Percentiles rank a stretch among this genome's conserved stretches.
phyloP scores from a whole-genome alignment of 495 filamentous ascomycete species.

The Xylaria scruposa region DNA sequence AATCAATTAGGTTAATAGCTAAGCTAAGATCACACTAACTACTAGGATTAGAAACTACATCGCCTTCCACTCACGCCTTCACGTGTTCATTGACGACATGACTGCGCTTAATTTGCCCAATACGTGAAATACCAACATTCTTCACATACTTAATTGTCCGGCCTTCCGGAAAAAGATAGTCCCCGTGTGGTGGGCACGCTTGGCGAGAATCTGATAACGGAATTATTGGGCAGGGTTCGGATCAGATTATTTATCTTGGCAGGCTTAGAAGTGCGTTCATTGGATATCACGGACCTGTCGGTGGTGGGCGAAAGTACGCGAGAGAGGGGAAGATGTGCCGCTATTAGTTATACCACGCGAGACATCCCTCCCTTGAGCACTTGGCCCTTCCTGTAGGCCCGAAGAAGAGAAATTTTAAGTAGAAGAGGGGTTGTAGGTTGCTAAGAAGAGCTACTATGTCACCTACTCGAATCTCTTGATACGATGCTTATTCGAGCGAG shows the following conservation, averaged over 20 bases:
- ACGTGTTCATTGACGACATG: background rate
- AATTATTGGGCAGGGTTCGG: conserved; percentile 2
- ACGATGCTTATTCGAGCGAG: background rate
- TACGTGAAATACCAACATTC: background rate
- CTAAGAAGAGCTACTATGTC: background rate
- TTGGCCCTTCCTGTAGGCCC: too few relatives aligned
- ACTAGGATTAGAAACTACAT: background rate
- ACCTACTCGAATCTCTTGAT: background rate
- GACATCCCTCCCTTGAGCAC: too few relatives aligned
- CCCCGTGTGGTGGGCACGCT: background rate
- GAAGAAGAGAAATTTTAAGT: background rate
- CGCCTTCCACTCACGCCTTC: background rate
- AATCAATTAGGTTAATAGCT: background rate
- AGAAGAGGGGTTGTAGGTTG: background rate
- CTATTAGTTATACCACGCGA: background rate
- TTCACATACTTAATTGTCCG: too few relatives aligned
- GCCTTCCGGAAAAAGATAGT: background rate
- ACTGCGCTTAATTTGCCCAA: background rate
- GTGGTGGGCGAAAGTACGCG: background rate
- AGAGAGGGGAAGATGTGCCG: background rate
- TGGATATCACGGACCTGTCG: background rate
- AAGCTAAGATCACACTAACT: background rate
- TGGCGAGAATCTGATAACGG: conserved; percentile 6
- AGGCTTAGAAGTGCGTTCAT: background rate
- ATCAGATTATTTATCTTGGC: conserved; percentile 22